Conservation (phyloP, 441 rosid species). For the Hypseocharis bilobata region DNA sequence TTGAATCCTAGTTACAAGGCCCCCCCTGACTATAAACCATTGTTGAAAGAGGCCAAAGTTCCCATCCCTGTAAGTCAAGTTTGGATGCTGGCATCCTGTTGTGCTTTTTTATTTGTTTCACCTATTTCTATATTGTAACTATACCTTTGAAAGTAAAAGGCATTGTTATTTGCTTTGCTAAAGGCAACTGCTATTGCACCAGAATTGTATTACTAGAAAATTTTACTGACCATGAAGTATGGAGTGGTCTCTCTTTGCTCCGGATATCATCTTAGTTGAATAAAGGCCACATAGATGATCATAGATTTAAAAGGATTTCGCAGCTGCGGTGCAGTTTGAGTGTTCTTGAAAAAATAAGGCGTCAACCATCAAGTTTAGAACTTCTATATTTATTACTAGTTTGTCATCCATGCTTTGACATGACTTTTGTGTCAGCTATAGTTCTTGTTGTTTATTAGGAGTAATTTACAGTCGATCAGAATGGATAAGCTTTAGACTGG, state of each 20-base stretch:
- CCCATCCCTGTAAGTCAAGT: conserved; percentile 60
- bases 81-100: conserved; percentile 3
- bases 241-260: too few species aligned
- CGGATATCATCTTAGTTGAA: neutral
- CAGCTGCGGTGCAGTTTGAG: neutral
- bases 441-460: too few species aligned
- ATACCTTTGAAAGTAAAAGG: neutral
- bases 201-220: neutral
- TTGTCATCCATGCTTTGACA: too few species aligned
- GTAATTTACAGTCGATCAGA: neutral
- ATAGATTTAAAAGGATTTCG: neutral
- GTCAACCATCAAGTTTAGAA: neutral
- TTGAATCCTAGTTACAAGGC: conserved; percentile 73
- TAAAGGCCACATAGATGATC: neutral
- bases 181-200: neutral
- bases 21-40: conserved; percentile 71
- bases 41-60: conserved; percentile 64
- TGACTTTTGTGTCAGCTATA: too few species aligned
- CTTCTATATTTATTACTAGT: too few species aligned
- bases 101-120: conserved; percentile 9
- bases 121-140: conserved; percentile 1
- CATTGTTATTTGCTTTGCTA: neutral
- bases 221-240: neutral
- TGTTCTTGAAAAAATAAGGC: neutral
- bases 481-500: neutral